Percentiles rank a stretch among this genome's conserved stretches.
Evolutionary conservation across 768 basidiomycete genomes (phyloP).

Genomic region (Pleurotus eryngii): DNA sequence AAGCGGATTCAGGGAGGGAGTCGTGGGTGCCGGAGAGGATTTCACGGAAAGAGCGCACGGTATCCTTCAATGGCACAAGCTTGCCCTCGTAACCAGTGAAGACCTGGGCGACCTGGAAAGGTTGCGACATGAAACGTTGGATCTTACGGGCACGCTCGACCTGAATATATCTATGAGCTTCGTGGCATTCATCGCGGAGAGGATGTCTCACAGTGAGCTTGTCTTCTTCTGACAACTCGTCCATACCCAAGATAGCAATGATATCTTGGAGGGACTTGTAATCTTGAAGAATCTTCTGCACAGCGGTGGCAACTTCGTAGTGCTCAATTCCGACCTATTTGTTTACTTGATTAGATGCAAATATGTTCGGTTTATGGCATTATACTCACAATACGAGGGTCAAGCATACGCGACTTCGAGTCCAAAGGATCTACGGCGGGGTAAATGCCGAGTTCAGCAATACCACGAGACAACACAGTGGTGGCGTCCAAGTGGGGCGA

Average conservation of each 20-base stretch:
- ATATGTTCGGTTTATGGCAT: too few relatives aligned
- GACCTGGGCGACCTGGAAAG: slow-evolving; percentile 99
- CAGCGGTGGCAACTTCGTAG: slow-evolving; percentile 94
- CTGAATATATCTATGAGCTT: slow-evolving; percentile 28
- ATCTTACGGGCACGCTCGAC: slow-evolving; percentile 99
- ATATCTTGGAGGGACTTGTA: slow-evolving; percentile 99
- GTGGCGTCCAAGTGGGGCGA: slow-evolving; percentile 99
- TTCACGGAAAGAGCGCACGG: slow-evolving; percentile 95
- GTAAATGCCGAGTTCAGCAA: slow-evolving; percentile 99
- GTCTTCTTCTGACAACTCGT: slow-evolving; percentile 99
- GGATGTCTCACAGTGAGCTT: slow-evolving; percentile 79
- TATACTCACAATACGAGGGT: slow-evolving; percentile 89
- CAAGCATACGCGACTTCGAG: slow-evolving; percentile 99
- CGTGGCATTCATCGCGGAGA: neutral
- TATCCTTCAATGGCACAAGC: slow-evolving; percentile 95
- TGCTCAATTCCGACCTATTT: slow-evolving; percentile 80
- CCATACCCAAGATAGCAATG: slow-evolving; percentile 99
- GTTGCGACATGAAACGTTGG: slow-evolving; percentile 99
- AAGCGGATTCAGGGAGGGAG: slow-evolving; percentile 89
- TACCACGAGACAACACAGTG: slow-evolving; percentile 98
- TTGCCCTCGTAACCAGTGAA: slow-evolving; percentile 99
- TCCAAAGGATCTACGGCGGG: slow-evolving; percentile 99
- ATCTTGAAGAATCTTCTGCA: slow-evolving; percentile 96
- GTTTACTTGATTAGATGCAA: too few relatives aligned
- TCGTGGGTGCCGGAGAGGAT: slow-evolving; percentile 91